Evolutionary conservation across 169 alveolate species (phyloP), one percentile per base, ranked within the genome.

Genomic region (Perkinsus olseni): DNA sequence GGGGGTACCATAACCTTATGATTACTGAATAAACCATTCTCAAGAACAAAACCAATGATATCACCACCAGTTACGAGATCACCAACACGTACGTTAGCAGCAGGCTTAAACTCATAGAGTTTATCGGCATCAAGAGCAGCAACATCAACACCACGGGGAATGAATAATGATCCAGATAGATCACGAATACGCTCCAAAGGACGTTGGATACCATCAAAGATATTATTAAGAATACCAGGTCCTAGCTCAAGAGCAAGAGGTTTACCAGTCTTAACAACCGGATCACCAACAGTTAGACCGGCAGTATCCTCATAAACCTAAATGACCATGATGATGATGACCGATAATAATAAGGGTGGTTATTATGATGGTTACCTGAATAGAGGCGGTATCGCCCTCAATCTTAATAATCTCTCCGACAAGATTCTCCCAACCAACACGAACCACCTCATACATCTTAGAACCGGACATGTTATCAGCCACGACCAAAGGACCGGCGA

Each of bases 391-490:
- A 95, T 99, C 99, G 40, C 99, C 99, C 93, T 99, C 99, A 45
- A 99, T 97, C 92, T 99, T 97, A 93, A 99, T 99, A 95, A 98
- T 98, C 96, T 99, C 99, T 48, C 99, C 99, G 92, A 98, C 99
- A 38, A 99, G 96, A 93, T 97, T 96, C 91, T 98, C 97, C 99
- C 99, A 98, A 38, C 99, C 99, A 0, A 97, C 99, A 74, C 97
- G 97, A 31, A 98, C 99, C 92, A 99, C 95, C 92, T 99, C 99
- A 95, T 97, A 99, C 99, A 99, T 99, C 96, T 98, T 98, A 48
- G 99, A 98, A 62, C 99, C 99, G 92, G 99, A 98, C 99, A 99
- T 99, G 48, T 98, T 98, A 92, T 98, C 99, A 62, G 99, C 99
- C 37, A 99, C 99, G 93, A 99, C 99, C 96, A 99, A 45, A 17